phyloP scores from a whole-genome alignment of 331 rosid genomes.

The Acacia concinna region DNA sequence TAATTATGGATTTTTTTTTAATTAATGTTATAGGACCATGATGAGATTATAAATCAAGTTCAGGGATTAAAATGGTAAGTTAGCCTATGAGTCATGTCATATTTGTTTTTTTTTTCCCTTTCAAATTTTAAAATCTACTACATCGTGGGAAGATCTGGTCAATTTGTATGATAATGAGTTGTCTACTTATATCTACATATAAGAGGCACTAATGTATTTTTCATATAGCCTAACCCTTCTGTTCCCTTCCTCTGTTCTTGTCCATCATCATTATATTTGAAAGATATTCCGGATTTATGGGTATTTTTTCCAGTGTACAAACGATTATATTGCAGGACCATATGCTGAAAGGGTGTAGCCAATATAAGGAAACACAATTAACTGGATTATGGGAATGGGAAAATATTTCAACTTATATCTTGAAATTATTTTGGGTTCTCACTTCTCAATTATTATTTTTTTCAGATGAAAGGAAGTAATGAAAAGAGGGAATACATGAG shows the following conservation, averaged over 20 bases:
- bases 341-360: neutral
- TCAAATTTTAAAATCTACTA: neutral
- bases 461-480: neutral
- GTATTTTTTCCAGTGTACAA: neutral
- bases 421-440: neutral
- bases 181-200: neutral
- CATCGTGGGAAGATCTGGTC: neutral
- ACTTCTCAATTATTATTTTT: neutral
- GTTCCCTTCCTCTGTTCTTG: neutral
- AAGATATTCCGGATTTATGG: too few species aligned
- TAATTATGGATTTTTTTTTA: neutral
- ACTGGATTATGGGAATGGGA: neutral
- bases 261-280: neutral
- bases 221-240: neutral
- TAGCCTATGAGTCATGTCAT: neutral
- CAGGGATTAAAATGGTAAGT: neutral
- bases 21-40: neutral
- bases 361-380: neutral
- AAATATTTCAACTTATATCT: neutral
- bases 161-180: neutral
- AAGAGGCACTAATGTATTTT: neutral
- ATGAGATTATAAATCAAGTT: neutral
- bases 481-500: neutral
- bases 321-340: neutral
- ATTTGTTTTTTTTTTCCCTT: neutral